A percentile compares a stretch with the other conserved stretches of the same genome.
Evolutionary conservation across 169 alveolate genomes (phyloP).

Genomic region (Amoebophrya sp.): DNA sequence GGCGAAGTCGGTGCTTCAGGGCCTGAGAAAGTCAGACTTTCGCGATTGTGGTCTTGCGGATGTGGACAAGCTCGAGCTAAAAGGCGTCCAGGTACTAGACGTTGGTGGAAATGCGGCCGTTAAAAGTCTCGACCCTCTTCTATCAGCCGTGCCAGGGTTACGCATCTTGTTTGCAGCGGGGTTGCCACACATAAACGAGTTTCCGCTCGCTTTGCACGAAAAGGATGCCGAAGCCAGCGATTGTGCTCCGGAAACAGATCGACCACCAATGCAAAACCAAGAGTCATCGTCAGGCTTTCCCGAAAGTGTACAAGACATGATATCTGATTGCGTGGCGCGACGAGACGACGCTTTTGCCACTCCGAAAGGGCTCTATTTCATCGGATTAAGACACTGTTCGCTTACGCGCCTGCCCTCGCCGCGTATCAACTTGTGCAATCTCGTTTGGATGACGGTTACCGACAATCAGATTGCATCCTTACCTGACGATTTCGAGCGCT

Average conservation of each 20-base stretch:
- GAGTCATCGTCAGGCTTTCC: no score
- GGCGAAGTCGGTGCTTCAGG: no score
- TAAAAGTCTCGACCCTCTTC: neutral
- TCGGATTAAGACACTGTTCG: no score
- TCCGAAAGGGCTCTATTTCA: no score
- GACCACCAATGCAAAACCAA: no score
- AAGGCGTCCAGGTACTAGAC: neutral
- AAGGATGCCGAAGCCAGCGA: no score
- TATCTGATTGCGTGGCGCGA: no score
- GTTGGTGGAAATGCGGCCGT: neutral
- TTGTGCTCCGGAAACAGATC: no score
- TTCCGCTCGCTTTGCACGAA: neutral
- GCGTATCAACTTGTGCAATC: neutral
- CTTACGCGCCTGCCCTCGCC: no score
- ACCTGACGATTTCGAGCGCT: neutral
- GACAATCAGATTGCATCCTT: neutral
- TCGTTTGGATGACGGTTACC: neutral
- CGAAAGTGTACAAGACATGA: no score
- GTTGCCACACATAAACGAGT: neutral
- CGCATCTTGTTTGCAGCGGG: neutral
- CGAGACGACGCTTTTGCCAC: no score
- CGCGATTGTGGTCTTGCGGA: neutral
- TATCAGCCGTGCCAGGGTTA: neutral
- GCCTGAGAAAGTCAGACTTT: neutral
- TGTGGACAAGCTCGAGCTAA: neutral